Percentiles rank a stretch among this genome's conserved stretches.
Conservation (phyloP, 768 basidiomycete species). For the Trametes cinnabarina region DNA sequence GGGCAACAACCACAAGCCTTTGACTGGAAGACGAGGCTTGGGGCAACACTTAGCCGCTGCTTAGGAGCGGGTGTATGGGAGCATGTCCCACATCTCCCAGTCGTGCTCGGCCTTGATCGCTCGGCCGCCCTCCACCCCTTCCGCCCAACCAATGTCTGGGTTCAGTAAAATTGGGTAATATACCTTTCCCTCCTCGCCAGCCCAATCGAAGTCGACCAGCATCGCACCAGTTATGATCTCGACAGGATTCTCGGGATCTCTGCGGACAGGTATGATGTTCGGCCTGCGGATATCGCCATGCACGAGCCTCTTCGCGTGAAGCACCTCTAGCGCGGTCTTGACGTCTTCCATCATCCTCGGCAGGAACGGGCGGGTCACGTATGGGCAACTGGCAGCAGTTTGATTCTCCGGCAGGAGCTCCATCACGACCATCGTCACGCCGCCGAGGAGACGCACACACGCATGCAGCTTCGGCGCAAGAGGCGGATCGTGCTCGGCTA, state of each 20-base stretch:
- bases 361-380: no score
- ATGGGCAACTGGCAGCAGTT: neutral
- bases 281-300: neutral
- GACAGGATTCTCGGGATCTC: neutral
- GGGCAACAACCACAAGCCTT: no score
- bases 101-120: no score
- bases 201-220: neutral
- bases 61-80: no score
- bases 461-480: neutral
- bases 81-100: no score
- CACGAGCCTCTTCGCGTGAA: neutral
- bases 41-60: no score
- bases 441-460: neutral
- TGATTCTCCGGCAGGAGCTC: neutral
- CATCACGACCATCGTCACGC: neutral
- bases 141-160: no score
- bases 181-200: neutral
- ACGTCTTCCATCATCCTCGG: no score
- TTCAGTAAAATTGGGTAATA: neutral
- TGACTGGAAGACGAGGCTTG: neutral
- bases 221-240: neutral
- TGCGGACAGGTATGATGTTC: neutral
- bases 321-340: no score
- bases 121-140: no score
- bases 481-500: neutral